These are phyloP conservation scores for Salix dunnii DNA, from an alignment of 345 rosid genomes.

Conservation along the genomic window DNA sequence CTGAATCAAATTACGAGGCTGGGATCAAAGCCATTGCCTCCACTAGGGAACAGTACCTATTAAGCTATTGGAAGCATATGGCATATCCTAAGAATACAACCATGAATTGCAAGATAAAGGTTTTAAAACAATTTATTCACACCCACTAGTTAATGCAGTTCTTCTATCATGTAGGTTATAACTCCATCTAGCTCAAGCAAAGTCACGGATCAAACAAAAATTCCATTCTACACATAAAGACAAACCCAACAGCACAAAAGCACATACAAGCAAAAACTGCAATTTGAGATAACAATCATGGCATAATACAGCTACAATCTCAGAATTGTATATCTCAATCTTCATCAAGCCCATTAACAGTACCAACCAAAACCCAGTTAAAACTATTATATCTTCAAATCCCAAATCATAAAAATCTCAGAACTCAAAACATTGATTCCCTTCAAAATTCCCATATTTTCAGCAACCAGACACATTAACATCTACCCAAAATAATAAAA, in stretches of 20 bases:
- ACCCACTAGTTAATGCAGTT: not conserved
- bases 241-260: not conserved
- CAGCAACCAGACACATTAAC: not conserved
- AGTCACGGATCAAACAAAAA: not conserved
- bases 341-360: not conserved
- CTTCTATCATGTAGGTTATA: not conserved
- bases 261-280: not conserved
- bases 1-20: not conserved
- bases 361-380: not conserved
- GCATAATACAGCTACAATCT: not conserved
- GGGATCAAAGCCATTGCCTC: not conserved
- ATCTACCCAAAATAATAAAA: not conserved
- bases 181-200: constrained; percentile 3
- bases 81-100: not conserved
- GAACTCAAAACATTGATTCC: not conserved
- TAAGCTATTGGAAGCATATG: not conserved
- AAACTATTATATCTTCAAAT: not conserved
- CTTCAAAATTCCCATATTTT: not conserved
- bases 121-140: not conserved
- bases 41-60: not conserved
- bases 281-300: not conserved
- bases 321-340: not conserved
- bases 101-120: not conserved
- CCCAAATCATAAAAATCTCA: not conserved
- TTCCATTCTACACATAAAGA: not conserved